Conservation (phyloP, 208 protist genomes). For the Leishmania lainsoni region DNA sequence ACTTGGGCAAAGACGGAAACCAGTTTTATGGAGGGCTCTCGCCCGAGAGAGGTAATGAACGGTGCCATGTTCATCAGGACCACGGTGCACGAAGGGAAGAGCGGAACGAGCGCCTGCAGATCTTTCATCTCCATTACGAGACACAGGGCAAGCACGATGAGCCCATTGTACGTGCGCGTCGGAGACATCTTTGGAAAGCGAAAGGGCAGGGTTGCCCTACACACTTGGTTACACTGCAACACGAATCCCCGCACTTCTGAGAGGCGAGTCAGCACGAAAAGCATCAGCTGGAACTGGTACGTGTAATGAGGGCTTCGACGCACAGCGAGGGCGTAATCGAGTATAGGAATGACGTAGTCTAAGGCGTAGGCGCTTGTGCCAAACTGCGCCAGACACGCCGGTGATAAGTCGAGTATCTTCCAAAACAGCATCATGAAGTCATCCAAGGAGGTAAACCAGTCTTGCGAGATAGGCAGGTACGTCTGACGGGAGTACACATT, state of each 20-base stretch:
- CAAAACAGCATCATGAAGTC: constrained; percentile 89
- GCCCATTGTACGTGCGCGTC: constrained; percentile 69
- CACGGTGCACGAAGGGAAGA: constrained; percentile 71
- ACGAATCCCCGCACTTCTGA: constrained; percentile 76
- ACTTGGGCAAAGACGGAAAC: constrained; percentile 55
- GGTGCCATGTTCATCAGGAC: constrained; percentile 87
- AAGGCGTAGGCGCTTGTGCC: constrained; percentile 41
- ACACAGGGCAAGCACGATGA: constrained; percentile 78
- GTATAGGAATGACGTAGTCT: constrained; percentile 72
- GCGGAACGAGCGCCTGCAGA: constrained; percentile 34
- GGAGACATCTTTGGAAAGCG: constrained; percentile 38
- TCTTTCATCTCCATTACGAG: constrained; percentile 60
- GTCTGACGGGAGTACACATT: constrained; percentile 67
- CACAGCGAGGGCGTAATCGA: constrained; percentile 76
- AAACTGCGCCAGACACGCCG: constrained; percentile 55
- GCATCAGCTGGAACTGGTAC: constrained; percentile 72
- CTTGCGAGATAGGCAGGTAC: constrained; percentile 76
- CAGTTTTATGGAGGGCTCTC: constrained; percentile 46
- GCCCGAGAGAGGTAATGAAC: constrained; percentile 70
- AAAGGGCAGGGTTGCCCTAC: constrained; percentile 53
- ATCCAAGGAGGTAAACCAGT: constrained; percentile 51
- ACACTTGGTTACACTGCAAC: constrained; percentile 76
- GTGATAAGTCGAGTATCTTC: constrained; percentile 79
- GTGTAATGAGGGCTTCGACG: constrained; percentile 41
- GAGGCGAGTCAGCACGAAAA: constrained; percentile 83